Conservation (phyloP, 805 yeast species). For the Candida quercuum region DNA sequence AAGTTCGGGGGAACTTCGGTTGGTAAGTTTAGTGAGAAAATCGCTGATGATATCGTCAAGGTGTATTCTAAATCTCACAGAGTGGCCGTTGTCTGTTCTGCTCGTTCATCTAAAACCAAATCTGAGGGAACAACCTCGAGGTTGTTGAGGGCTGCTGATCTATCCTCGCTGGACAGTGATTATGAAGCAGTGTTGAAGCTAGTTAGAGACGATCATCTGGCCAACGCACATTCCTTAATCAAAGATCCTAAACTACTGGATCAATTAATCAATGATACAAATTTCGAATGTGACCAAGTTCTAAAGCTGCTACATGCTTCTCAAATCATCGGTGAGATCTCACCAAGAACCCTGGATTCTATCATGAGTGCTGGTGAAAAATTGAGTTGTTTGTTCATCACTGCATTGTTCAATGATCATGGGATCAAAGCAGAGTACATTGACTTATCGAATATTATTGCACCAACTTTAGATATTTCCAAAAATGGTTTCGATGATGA, state of each 20-base stretch:
- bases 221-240: slow-evolving; percentile 60
- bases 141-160: slow-evolving; percentile 76
- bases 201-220: slow-evolving; percentile 72
- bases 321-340: slow-evolving; percentile 85
- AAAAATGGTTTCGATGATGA: slow-evolving; percentile 56
- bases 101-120: slow-evolving; percentile 86
- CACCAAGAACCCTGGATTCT: slow-evolving; percentile 80
- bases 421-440: slow-evolving; percentile 77
- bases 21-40: slow-evolving; percentile 86
- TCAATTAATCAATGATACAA: slow-evolving; percentile 53
- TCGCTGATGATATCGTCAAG: slow-evolving; percentile 79
- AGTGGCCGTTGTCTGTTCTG: slow-evolving; percentile 95
- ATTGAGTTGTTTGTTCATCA: slow-evolving; percentile 83
- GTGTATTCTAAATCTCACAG: slow-evolving; percentile 51
- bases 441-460: slow-evolving; percentile 71
- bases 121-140: slow-evolving; percentile 95
- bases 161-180: slow-evolving; percentile 57
- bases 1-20: slow-evolving; percentile 98
- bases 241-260: slow-evolving; percentile 38
- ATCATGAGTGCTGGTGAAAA: slow-evolving; percentile 94
- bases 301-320: slow-evolving; percentile 77
- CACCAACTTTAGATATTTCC: slow-evolving; percentile 50
- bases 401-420: slow-evolving; percentile 75
- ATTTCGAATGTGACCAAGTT: slow-evolving; percentile 61
- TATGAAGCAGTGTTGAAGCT: slow-evolving; percentile 55